phyloP scores from a whole-genome alignment of 2,329 filamentous ascomycete species.

The Xenoacremonium recifei region DNA sequence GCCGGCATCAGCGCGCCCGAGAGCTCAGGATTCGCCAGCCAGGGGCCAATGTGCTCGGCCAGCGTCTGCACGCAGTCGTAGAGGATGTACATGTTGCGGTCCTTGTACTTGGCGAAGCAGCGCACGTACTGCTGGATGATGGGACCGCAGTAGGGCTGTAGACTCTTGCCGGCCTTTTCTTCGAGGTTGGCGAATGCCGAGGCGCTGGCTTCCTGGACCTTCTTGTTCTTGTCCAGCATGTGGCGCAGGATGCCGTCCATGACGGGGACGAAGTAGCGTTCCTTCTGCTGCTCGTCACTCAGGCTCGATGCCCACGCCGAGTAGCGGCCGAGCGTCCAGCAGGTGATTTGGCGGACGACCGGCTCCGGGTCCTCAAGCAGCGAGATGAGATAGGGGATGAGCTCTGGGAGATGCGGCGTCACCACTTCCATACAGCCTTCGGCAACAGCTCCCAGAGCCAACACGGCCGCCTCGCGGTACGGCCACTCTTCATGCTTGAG shows the following conservation, averaged over 20 bases:
- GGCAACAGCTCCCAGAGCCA: conserved; percentile 90
- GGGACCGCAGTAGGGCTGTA: conserved; percentile 83
- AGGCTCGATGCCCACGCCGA: conserved; percentile 87
- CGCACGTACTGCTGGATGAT: conserved; percentile 90
- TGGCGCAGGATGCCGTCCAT: conserved; percentile 94
- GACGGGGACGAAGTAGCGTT: conserved; percentile 86
- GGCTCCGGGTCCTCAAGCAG: conserved; percentile 83
- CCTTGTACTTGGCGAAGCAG: conserved; percentile 95
- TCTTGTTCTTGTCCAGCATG: conserved; percentile 97
- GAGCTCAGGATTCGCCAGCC: conserved; percentile 78
- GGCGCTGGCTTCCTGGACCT: conserved; percentile 93
- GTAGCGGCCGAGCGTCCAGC: conserved; percentile 94
- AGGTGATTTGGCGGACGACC: conserved; percentile 93
- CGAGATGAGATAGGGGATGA: conserved; percentile 86
- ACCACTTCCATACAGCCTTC: conserved; percentile 92
- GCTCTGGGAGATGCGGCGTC: conserved; percentile 82
- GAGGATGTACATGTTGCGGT: conserved; percentile 97
- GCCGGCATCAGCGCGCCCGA: conserved; percentile 88
- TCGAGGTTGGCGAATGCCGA: conserved; percentile 96
- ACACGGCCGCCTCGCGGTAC: conserved; percentile 87
- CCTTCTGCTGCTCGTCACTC: conserved; percentile 60
- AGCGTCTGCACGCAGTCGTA: conserved; percentile 98
- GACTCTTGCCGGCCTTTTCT: conserved; percentile 79
- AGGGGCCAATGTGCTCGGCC: conserved; percentile 83
- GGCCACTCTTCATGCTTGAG: conserved; percentile 88